Conservation (phyloP, 306 rosid genomes). For the Delonix regia region DNA sequence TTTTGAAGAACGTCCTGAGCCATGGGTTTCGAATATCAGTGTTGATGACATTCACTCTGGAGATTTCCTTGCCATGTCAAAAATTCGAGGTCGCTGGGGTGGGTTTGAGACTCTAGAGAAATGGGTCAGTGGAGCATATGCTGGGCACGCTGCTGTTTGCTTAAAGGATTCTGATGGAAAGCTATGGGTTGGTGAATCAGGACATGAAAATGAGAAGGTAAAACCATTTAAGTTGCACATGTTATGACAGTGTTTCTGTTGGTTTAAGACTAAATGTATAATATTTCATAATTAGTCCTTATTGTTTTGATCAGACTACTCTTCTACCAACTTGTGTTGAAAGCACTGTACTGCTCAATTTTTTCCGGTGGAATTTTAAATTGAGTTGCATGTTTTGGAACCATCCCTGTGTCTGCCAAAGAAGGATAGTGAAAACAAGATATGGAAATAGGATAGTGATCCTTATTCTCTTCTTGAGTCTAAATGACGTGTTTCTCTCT, state of each 20-base stretch:
- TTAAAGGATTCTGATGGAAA: conserved; percentile 90
- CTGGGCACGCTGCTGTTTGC: conserved; percentile 95
- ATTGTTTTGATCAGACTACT: conserved; percentile 5
- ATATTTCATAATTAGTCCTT: conserved; percentile 13
- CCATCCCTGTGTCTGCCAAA: neutral
- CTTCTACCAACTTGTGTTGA: neutral
- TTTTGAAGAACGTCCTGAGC: conserved; percentile 73
- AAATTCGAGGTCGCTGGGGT: conserved; percentile 98
- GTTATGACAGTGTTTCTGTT: neutral
- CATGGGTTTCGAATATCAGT: conserved; percentile 77
- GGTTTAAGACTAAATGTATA: conserved; percentile 1
- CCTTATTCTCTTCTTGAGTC: neutral
- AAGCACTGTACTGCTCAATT: neutral
- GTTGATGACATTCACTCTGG: conserved; percentile 89
- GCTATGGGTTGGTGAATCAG: conserved; percentile 97
- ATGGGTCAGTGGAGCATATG: conserved; percentile 97
- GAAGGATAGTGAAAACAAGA: neutral
- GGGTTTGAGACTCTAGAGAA: conserved; percentile 94
- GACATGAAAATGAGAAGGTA: conserved; percentile 82
- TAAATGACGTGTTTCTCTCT: neutral
- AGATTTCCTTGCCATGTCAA: conserved; percentile 93
- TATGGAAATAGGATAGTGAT: neutral
- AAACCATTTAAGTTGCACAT: neutral
- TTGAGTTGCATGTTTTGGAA: neutral
- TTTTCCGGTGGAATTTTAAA: neutral